Conservation (phyloP, 495 filamentous ascomycete genomes). For the Bombardia bombarda region DNA sequence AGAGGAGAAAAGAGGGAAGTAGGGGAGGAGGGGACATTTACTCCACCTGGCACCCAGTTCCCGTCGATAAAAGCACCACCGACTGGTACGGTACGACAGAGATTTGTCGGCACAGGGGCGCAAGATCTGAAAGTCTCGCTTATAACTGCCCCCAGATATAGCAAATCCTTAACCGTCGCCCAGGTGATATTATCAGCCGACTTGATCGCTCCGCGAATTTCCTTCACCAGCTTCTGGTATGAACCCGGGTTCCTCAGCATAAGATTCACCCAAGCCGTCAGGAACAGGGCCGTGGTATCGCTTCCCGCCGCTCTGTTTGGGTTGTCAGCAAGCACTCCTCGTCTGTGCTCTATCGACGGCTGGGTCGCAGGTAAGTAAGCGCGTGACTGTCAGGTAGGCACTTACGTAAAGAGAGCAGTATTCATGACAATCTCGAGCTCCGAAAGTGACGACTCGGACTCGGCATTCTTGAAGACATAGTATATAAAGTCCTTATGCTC, state of each 20-base stretch:
- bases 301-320: slow-evolving; percentile 13
- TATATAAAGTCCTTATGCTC: slow-evolving; percentile 19
- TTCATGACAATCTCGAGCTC: slow-evolving; percentile 18
- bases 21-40: background rate
- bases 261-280: slow-evolving; percentile 10
- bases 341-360: too few species aligned
- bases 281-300: slow-evolving; percentile 12
- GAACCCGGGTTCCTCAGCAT: slow-evolving; percentile 7
- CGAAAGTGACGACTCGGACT: slow-evolving; percentile 9
- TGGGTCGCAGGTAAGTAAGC: too few species aligned
- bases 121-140: slow-evolving; percentile 11
- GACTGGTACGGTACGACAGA: slow-evolving; percentile 6
- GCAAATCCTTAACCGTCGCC: slow-evolving; percentile 4
- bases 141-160: slow-evolving; percentile 9
- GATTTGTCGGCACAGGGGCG: slow-evolving; percentile 6
- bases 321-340: background rate
- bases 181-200: slow-evolving; percentile 10
- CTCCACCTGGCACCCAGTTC: slow-evolving; percentile 6
- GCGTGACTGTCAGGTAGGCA: too few species aligned
- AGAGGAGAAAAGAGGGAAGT: background rate
- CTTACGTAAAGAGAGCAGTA: slow-evolving; percentile 17
- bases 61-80: slow-evolving; percentile 11
- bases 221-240: slow-evolving; percentile 6
- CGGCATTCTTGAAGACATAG: slow-evolving; percentile 15
- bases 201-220: slow-evolving; percentile 8